Base-by-base conservation (phyloP, 139 green algal genomes). In the Coelastrella sp. region DNA sequence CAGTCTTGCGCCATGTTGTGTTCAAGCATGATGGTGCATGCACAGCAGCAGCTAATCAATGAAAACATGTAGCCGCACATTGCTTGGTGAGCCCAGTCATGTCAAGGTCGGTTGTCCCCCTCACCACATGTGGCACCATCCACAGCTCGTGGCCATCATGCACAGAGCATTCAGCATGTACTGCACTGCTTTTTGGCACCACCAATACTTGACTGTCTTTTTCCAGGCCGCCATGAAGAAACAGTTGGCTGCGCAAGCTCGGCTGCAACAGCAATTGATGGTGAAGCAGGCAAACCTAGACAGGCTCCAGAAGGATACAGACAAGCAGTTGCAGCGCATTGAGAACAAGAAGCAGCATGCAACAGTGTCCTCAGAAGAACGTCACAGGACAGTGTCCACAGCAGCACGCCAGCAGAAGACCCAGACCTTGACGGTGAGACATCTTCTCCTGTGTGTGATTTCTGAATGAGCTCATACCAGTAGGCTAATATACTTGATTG, bases 321-420 rank as follows among this genome's bases (percentile, higher is more conserved):
- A 80, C n/a, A 48, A 68, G n/a, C 17, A 85, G 75, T 13, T 67
- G 34, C 83, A 77, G 23, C 43, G 53, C 23, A 64, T 80, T 43
- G 43, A 68, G 63, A 85, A 79, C 45, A 67, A 34, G 45, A 73
- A 68, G 43, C 41, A 67, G 50, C 64, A 66, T 40, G 32, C n/a
- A 37, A 23, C 43, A 40, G 43, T 35, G 13, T 30, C 25, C 32
- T 34, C 7, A 6, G 23, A 9, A n/a, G 30, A 69, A 50, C 72
- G 45, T 32, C n/a, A 32, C 27, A 30, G 11, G 40, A 13, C 41
- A 34, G 69, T 62, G 25, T n/a, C n/a, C n/a, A 30, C 69, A 78
- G 7, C 19, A 9, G 69, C 40, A 78, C 35, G 69, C 23, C 4
- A 19, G 40, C 41, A 78, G 21, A 0, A 23, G n/a, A 23, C 11